Evolutionary conservation across 306 rosid species (phyloP).

Genomic region (Vachellia collinsii): DNA sequence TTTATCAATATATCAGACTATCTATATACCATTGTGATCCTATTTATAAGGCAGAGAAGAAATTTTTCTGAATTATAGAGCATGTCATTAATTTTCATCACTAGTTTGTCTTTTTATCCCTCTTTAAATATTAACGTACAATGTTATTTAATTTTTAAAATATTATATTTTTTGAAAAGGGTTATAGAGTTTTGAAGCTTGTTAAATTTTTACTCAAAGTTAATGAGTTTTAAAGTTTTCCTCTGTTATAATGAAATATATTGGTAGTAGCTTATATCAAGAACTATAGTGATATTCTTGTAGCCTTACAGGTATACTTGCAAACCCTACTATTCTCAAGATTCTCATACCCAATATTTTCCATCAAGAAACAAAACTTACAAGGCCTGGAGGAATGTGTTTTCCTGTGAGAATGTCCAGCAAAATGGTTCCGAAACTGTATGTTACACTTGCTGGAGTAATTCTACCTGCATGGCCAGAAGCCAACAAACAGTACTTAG

Average conservation of each 20-base stretch:
- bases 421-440: conserved; percentile 93
- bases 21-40: neutral
- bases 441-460: conserved; percentile 86
- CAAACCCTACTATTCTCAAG: neutral
- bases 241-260: too few species aligned
- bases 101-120: too few species aligned
- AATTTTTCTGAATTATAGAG: too few species aligned
- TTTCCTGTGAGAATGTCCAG: conserved; percentile 98
- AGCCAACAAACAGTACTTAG: neutral
- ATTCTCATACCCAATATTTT: conserved; percentile 5
- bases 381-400: conserved; percentile 98
- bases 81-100: too few species aligned
- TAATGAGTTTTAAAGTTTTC: too few species aligned
- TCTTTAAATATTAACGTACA: too few species aligned
- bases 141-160: too few species aligned
- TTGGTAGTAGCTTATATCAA: too few species aligned
- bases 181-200: too few species aligned
- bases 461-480: conserved; percentile 73
- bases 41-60: too few species aligned
- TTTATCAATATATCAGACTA: neutral
- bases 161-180: too few species aligned
- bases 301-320: neutral
- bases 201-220: too few species aligned
- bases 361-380: conserved; percentile 50
- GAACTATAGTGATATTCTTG: neutral